Percentiles rank a stretch among this genome's conserved stretches.
Evolutionary conservation across 1,139 yeast species (phyloP).

Genomic region (Suhomyces bribrorum): DNA sequence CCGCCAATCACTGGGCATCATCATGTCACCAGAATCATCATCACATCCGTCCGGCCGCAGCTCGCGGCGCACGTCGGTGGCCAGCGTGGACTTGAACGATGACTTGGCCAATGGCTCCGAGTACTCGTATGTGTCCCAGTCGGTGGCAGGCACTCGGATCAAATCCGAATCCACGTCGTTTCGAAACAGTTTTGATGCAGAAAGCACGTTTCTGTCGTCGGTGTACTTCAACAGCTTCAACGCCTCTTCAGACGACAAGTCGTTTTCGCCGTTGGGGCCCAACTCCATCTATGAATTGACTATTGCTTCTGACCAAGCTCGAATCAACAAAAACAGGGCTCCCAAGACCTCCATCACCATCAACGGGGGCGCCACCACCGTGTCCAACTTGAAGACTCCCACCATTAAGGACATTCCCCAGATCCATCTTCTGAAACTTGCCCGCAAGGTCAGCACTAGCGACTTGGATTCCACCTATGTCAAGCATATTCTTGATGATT

Average conservation of each 20-base stretch:
- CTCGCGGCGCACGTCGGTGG: slow-evolving; percentile 26
- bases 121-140: slow-evolving; percentile 20
- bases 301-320: slow-evolving; percentile 54
- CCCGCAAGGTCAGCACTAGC: slow-evolving; percentile 50
- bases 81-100: slow-evolving; percentile 39
- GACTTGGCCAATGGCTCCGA: slow-evolving; percentile 38
- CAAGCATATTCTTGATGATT: slow-evolving; percentile 51
- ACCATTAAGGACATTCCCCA: slow-evolving; percentile 85
- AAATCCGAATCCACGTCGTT: slow-evolving; percentile 29
- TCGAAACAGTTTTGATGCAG: slow-evolving; percentile 41
- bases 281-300: slow-evolving; percentile 78
- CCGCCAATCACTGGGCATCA: too few species aligned
- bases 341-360: slow-evolving; percentile 37
- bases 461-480: slow-evolving; percentile 47
- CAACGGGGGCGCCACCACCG: slow-evolving; percentile 43
- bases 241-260: slow-evolving; percentile 20
- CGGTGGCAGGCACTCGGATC: slow-evolving; percentile 15
- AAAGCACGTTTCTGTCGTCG: slow-evolving; percentile 35
- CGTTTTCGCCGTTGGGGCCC: slow-evolving; percentile 70
- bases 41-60: slow-evolving; percentile 7
- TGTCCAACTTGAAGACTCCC: slow-evolving; percentile 61
- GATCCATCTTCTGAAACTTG: slow-evolving; percentile 61
- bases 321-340: slow-evolving; percentile 35
- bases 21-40: slow-evolving; percentile 13
- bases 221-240: slow-evolving; percentile 30